Conservation (phyloP, 2,329 filamentous ascomycete species). For the Cytospora chrysosperma region DNA sequence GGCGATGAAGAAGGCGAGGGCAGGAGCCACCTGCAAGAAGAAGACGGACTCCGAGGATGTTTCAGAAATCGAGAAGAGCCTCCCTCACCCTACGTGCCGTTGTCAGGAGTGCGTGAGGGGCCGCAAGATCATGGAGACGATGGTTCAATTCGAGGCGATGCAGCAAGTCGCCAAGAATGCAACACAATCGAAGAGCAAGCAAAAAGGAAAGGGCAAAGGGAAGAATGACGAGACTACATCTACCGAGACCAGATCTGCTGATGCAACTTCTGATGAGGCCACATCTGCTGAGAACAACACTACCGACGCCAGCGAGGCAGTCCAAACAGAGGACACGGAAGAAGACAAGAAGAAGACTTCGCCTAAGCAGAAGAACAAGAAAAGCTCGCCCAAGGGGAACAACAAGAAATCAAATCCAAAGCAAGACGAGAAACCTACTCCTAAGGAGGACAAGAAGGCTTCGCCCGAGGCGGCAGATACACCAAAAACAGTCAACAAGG, state of each 20-base stretch:
- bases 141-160: conserved; percentile 16
- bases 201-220: conserved; percentile 22
- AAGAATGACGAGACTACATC: conserved; percentile 18
- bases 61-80: conserved; percentile 29
- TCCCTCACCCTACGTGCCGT: conserved; percentile 38
- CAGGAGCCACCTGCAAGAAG: conserved; percentile 13
- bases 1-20: conserved; percentile 23
- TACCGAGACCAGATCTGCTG: conserved; percentile 1
- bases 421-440: conserved; percentile 12
- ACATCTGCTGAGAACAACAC: conserved; percentile 13
- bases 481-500: conserved; percentile 19
- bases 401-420: conserved; percentile 11
- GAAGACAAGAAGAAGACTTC: conserved; percentile 26
- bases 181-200: conserved; percentile 24
- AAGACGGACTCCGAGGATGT: conserved; percentile 18
- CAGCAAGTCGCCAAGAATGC: neutral
- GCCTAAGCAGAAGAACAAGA: conserved; percentile 22
- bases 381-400: conserved; percentile 4
- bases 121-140: conserved; percentile 29
- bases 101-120: conserved; percentile 34
- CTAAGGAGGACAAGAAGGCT: neutral
- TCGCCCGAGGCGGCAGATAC: conserved; percentile 20
- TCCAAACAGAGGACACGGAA: conserved; percentile 10
- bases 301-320: conserved; percentile 15
- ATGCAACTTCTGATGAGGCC: neutral